Conservation (phyloP, 139 green algal species). For the Parachlorella kessleri region DNA sequence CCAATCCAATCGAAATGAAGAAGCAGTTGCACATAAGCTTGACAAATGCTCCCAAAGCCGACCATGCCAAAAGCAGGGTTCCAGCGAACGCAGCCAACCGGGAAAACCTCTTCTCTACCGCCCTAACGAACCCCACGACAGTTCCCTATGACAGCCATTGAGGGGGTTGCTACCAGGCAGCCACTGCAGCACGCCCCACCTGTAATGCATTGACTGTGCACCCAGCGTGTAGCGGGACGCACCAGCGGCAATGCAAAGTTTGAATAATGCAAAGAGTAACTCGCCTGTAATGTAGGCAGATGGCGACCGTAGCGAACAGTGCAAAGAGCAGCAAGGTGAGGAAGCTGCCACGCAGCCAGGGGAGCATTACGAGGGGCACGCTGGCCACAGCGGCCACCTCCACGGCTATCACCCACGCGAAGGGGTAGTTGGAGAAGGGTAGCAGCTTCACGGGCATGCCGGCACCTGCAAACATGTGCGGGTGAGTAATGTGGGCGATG, state of each 20-base stretch:
- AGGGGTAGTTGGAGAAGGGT: constrained; percentile 21
- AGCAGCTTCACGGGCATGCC: constrained; percentile 28
- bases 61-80: no score
- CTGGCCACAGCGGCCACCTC: constrained; percentile 5
- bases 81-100: no score
- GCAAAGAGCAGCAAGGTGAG: no score
- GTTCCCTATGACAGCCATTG: not conserved
- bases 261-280: not conserved
- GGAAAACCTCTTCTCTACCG: not conserved
- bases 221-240: not conserved
- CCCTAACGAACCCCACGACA: not conserved
- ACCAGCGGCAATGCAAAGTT: not conserved
- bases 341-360: not conserved
- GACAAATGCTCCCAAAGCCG: not conserved
- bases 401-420: constrained; percentile 17
- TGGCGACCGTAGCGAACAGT: not conserved
- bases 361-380: constrained; percentile 13
- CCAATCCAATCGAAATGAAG: not conserved
- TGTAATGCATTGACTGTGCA: not conserved
- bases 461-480: constrained; percentile 2
- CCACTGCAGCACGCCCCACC: not conserved
- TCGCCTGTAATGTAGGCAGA: not conserved
- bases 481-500: not conserved
- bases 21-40: not conserved
- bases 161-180: not conserved